A percentile compares a stretch with the other conserved stretches of the same genome.
Conservation (phyloP, 352 stramenopile species). For the Globisporangium viniferum region DNA sequence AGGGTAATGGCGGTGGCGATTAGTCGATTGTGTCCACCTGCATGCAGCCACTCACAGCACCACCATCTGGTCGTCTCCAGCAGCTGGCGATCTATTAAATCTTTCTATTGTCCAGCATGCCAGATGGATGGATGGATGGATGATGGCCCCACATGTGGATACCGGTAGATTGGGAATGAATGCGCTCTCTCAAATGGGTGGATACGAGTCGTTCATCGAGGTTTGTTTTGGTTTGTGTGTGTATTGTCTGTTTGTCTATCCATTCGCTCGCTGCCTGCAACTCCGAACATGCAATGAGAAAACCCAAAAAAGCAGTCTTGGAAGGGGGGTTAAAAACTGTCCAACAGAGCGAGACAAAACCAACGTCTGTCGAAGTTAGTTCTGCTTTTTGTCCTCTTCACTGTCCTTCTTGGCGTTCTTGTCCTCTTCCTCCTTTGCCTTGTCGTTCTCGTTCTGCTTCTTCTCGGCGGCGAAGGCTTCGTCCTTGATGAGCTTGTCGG, state of each 20-base stretch:
- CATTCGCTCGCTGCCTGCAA: neutral
- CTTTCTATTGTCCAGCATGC: neutral
- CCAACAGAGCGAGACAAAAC: neutral
- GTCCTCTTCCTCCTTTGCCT: neutral
- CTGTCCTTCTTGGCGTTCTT: slow-evolving; percentile 2
- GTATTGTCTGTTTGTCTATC: neutral
- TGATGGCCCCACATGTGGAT: neutral
- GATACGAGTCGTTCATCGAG: neutral
- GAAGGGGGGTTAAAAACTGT: neutral
- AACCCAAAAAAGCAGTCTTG: neutral
- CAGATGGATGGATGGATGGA: neutral
- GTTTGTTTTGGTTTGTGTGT: neutral
- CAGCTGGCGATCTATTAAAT: too few relatives aligned
- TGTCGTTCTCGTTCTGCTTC: neutral
- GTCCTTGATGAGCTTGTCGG: slow-evolving; percentile 50
- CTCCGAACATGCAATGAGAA: neutral
- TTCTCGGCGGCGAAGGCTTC: neutral
- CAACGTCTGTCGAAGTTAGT: neutral
- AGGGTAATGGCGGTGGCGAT: neutral
- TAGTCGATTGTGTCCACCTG: neutral
- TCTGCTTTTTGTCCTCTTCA: slow-evolving; percentile 1
- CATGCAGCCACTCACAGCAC: neutral
- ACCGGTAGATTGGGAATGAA: neutral
- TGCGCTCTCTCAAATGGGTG: neutral
- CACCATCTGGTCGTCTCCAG: neutral